phyloP scores from a whole-genome alignment of 2,329 filamentous ascomycete species.

The Cercospora sesami region DNA sequence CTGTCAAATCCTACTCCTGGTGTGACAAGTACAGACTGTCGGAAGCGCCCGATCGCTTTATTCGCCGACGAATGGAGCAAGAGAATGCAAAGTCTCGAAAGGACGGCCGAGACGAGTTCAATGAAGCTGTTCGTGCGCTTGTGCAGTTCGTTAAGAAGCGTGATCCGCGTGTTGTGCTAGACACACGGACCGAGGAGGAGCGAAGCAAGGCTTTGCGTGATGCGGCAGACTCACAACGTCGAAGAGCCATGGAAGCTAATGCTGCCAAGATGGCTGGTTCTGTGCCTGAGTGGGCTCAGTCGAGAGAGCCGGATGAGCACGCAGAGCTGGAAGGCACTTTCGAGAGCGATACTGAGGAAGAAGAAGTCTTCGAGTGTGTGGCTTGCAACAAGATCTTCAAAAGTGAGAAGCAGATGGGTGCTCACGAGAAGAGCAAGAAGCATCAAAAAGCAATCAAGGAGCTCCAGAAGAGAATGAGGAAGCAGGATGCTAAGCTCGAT shows the following conservation, averaged over 20 bases:
- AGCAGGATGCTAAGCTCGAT: slow-evolving; percentile 67
- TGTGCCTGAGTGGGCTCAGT: slow-evolving; percentile 73
- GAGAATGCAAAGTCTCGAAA: slow-evolving; percentile 86
- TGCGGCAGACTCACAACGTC: slow-evolving; percentile 79
- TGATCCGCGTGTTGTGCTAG: slow-evolving; percentile 79
- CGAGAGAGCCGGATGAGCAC: slow-evolving; percentile 54
- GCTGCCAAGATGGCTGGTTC: slow-evolving; percentile 67
- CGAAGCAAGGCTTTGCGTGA: slow-evolving; percentile 75
- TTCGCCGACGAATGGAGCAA: slow-evolving; percentile 87
- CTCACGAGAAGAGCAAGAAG: slow-evolving; percentile 96
- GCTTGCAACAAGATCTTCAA: slow-evolving; percentile 71
- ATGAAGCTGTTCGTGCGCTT: slow-evolving; percentile 83
- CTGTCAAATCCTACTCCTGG: slow-evolving; percentile 85
- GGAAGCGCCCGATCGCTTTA: slow-evolving; percentile 81
- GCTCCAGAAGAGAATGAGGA: slow-evolving; percentile 76
- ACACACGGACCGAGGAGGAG: slow-evolving; percentile 74
- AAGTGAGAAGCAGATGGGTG: slow-evolving; percentile 86
- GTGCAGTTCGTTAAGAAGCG: slow-evolving; percentile 88
- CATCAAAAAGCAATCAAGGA: slow-evolving; percentile 83
- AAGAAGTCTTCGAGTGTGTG: slow-evolving; percentile 62
- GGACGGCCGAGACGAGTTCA: slow-evolving; percentile 82
- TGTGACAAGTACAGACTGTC: slow-evolving; percentile 79
- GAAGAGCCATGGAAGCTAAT: slow-evolving; percentile 77
- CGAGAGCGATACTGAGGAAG: slow-evolving; percentile 48
- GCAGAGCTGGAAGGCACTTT: slow-evolving; percentile 46